A percentile compares a stretch with the other conserved stretches of the same genome.
phyloP scores from a whole-genome alignment of 176 grass and related monocot genomes.

The Hsuehochloa calcarea region DNA sequence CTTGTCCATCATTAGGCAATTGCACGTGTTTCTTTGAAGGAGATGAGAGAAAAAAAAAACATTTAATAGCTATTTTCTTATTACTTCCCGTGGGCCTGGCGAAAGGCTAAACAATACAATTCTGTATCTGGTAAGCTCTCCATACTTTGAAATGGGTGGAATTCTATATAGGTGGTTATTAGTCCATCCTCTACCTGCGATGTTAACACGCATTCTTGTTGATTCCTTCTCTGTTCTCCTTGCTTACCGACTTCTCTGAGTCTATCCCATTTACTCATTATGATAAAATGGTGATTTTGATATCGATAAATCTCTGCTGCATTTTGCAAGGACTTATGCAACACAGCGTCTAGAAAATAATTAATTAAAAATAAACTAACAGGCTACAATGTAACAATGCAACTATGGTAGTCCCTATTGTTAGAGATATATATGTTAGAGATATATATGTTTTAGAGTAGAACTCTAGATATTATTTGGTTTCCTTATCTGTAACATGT shows the following conservation, averaged over 20 bases:
- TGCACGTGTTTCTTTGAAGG: slow-evolving; percentile 33
- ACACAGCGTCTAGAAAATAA: not conserved
- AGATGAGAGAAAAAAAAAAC: slow-evolving; percentile 16
- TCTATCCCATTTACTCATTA: not conserved
- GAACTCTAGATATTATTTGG: no score
- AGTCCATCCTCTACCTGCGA: slow-evolving; percentile 44
- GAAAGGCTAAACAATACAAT: slow-evolving; percentile 36
- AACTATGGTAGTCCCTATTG: not conserved
- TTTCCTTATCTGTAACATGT: no score
- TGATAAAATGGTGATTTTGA: not conserved
- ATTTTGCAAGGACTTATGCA: not conserved
- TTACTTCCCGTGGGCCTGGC: slow-evolving; percentile 10
- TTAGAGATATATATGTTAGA: no score
- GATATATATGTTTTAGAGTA: no score
- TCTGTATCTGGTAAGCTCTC: slow-evolving; percentile 38
- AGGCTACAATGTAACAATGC: not conserved
- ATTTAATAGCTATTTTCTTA: slow-evolving; percentile 26
- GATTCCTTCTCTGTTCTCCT: not conserved
- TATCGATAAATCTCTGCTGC: not conserved
- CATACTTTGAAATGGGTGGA: slow-evolving; percentile 28
- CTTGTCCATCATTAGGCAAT: slow-evolving; percentile 35
- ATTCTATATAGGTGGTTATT: slow-evolving; percentile 31
- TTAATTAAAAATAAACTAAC: not conserved
- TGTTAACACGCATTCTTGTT: not conserved
- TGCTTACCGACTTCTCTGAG: slow-evolving; percentile 4